These are phyloP conservation scores for Exophiala phaeomuriformis DNA, from an alignment of 2,329 filamentous ascomycete species.

Conservation along the genomic window DNA sequence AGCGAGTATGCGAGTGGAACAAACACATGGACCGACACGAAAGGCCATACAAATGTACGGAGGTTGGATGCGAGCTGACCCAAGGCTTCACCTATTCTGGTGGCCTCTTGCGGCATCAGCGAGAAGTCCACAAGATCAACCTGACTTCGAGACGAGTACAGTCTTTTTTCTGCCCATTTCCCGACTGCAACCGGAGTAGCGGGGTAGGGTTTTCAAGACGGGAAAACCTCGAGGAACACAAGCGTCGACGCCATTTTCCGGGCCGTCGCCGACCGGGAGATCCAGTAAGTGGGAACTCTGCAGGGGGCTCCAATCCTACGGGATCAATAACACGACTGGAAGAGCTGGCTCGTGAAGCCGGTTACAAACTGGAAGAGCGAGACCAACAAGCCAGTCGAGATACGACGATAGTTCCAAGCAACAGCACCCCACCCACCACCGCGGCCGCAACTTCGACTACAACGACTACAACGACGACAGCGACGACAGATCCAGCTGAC, in stretches of 20 bases:
- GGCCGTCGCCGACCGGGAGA: no score
- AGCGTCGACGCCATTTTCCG: conserved; percentile 68
- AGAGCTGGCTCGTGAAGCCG: no score
- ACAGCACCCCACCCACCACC: no score
- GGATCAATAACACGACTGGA: neutral
- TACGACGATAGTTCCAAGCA: no score
- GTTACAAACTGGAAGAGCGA: no score
- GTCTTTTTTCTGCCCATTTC: conserved; percentile 69
- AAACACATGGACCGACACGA: conserved; percentile 99
- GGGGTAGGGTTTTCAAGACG: conserved; percentile 87
- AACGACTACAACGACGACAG: no score
- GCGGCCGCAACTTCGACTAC: no score
- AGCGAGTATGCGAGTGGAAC: conserved; percentile 86
- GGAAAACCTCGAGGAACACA: conserved; percentile 89
- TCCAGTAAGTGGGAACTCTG: conserved; percentile 8
- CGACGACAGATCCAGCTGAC: neutral
- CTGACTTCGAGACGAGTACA: conserved; percentile 66
- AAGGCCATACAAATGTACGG: conserved; percentile 77
- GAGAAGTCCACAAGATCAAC: conserved; percentile 87
- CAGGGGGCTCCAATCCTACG: neutral
- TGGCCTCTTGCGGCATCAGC: conserved; percentile 78
- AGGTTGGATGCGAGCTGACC: conserved; percentile 79
- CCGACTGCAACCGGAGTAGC: conserved; percentile 79
- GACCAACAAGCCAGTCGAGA: no score
- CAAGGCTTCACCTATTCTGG: conserved; percentile 94